Evolutionary conservation across 2,329 filamentous ascomycete species (phyloP).

Genomic region (Aschersonia sp.): DNA sequence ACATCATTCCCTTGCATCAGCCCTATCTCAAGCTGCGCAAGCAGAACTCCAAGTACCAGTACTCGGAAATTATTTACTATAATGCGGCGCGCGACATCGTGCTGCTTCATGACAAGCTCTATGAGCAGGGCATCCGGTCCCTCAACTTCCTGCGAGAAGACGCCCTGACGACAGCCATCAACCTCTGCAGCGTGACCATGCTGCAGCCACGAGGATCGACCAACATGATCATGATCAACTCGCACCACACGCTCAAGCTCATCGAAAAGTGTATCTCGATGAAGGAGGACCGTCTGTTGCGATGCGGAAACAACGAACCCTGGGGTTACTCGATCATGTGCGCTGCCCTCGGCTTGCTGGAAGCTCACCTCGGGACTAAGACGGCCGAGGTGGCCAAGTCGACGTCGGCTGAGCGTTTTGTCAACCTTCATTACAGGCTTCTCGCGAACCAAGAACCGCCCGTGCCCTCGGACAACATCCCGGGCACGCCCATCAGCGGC

Average conservation of each 20-base stretch:
- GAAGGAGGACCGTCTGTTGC: constrained; percentile 44
- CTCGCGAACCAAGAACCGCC: constrained; percentile 37
- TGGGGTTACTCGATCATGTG: constrained; percentile 53
- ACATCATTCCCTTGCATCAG: constrained; percentile 46
- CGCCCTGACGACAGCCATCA: constrained; percentile 43
- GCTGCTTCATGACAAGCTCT: constrained; percentile 44
- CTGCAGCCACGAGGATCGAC: constrained; percentile 43
- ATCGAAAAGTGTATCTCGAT: constrained; percentile 45
- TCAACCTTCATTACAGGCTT: constrained; percentile 42
- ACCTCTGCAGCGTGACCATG: constrained; percentile 45
- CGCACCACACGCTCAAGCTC: constrained; percentile 43
- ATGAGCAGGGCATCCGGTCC: constrained; percentile 41
- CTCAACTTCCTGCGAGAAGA: constrained; percentile 48
- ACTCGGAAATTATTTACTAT: constrained; percentile 49
- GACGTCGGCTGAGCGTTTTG: constrained; percentile 42
- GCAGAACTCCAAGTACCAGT: constrained; percentile 45
- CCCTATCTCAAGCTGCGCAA: constrained; percentile 45
- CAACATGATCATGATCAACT: constrained; percentile 48
- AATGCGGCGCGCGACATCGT: constrained; percentile 47
- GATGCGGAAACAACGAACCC: constrained; percentile 49
- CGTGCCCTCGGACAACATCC: constrained; percentile 15
- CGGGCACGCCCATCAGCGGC: constrained; percentile 10
- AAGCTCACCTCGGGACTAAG: constrained; percentile 44
- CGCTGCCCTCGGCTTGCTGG: constrained; percentile 41
- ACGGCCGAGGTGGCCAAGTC: constrained; percentile 42